Evolutionary conservation across 2,329 filamentous ascomycete genomes (phyloP), one percentile per base, ranked within the genome.

Genomic region (Aureobasidium subglaciale): DNA sequence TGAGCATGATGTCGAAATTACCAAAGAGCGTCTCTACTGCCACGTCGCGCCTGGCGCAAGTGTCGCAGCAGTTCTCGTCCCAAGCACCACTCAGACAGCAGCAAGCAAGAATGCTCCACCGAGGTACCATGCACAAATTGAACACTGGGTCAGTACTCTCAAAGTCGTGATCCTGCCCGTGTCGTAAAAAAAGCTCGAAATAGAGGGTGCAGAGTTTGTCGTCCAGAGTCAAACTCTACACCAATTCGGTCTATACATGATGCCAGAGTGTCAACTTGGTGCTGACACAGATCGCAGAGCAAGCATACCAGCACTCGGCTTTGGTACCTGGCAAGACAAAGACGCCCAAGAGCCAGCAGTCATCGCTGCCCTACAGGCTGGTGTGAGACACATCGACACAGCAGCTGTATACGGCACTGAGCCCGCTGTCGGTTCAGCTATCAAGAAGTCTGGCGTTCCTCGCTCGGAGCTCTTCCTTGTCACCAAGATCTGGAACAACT

Each of bases 401-500:
- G 62, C 66, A 8, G 56, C 62, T 8, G 66, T 67, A 55, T 71
- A 71, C 58, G 67, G 76, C 55, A 88, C 85, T 57, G 85, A 87
- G 67, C 76, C 76, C 55, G 82, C 85, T 53, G 83, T 86, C 0
- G 86, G 84, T 11, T 71, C 77, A 60, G 86, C 81, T 18, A 81
- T 88, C 64, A 79, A 76, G 61, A 78, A 84, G 59, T 80, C 80
- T 29, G 78, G 84, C 43, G 76, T 88, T 10, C 83, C 84, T 57
- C 77, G 84, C 43, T 73, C 81, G 40, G 76, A 87, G 56, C 71
- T 87, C 59, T 87, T 86, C 69, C 75, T 87, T 61, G 84, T 81
- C 2, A 83, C 81, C 10, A 87, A 87, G 67, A 71, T 86, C 32
- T 86, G 82, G 82, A 60, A 84, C 70, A 83, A 82, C 67, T 76